Percentiles rank a stretch among this genome's conserved stretches.
Conservation (phyloP, 108 stramenopile genomes). For the Chaetoceros muelleri region DNA sequence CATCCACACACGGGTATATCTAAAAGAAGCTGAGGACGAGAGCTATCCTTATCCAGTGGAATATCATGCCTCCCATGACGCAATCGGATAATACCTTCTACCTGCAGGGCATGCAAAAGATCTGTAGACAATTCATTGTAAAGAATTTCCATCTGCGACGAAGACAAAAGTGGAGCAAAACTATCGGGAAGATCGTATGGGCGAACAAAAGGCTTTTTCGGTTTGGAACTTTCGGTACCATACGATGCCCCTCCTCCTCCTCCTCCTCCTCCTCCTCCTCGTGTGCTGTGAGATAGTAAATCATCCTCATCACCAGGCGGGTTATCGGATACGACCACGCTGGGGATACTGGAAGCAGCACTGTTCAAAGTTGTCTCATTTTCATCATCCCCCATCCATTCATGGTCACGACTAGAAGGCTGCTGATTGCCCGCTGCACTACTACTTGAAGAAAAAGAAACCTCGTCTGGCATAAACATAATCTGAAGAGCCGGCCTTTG, state of each 20-base stretch:
- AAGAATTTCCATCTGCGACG: conserved; percentile 60
- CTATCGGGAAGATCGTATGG: conserved; percentile 58
- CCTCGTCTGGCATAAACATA: conserved; percentile 73
- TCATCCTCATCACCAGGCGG: neutral
- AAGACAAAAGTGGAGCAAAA: conserved; percentile 79
- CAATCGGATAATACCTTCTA: conserved; percentile 44
- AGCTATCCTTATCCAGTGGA: conserved; percentile 67
- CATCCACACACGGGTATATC: conserved; percentile 48
- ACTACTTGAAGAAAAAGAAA: conserved; percentile 10
- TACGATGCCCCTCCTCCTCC: neutral
- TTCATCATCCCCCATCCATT: conserved; percentile 1
- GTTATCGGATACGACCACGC: neutral
- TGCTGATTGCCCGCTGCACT: conserved; percentile 1
- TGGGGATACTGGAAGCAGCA: neutral
- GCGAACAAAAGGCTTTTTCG: conserved; percentile 9
- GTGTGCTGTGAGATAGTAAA: neutral
- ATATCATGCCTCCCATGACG: conserved; percentile 59
- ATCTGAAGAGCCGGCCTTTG: conserved; percentile 58
- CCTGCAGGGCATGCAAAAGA: conserved; percentile 64
- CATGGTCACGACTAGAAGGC: neutral
- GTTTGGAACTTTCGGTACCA: neutral
- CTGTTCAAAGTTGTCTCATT: neutral
- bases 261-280: no score
- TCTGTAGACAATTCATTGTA: conserved; percentile 61
- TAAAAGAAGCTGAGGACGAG: conserved; percentile 66